Conservation (phyloP, 2,329 filamentous ascomycete species). For the Hansfordia pulvinata region DNA sequence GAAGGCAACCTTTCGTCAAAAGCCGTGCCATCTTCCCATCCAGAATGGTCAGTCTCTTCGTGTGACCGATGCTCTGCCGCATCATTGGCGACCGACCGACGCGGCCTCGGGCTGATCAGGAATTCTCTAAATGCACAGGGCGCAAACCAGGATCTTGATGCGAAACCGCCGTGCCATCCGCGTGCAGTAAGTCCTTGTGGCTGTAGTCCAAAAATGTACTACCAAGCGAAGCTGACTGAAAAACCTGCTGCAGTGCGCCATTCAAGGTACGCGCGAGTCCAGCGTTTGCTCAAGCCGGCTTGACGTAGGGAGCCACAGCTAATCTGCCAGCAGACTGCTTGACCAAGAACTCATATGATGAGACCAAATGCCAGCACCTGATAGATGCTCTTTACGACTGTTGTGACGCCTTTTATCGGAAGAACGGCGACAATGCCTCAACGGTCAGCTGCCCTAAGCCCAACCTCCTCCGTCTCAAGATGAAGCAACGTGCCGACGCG, state of each 20-base stretch:
- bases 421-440: constrained; percentile 61
- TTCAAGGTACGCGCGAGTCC: constrained; percentile 51
- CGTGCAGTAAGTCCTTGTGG: constrained; percentile 61
- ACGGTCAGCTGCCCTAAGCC: constrained; percentile 80
- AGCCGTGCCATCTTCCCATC: too few relatives aligned
- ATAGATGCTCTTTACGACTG: constrained; percentile 87
- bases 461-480: constrained; percentile 65
- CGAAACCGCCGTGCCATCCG: constrained; percentile 72
- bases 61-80: too few relatives aligned
- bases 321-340: constrained; percentile 75
- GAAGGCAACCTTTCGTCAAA: too few relatives aligned
- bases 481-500: constrained; percentile 54
- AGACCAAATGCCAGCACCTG: constrained; percentile 65
- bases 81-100: too few relatives aligned
- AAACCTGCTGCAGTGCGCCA: constrained; percentile 53
- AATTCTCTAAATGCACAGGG: too few relatives aligned
- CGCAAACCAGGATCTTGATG: constrained; percentile 56
- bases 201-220: too few relatives aligned
- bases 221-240: constrained; percentile 4
- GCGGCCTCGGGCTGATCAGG: too few relatives aligned
- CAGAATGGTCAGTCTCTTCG: too few relatives aligned
- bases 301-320: too few relatives aligned
- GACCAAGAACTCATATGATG: constrained; percentile 70
- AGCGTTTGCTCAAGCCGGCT: not conserved
- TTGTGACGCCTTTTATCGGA: constrained; percentile 77